phyloP scores from a whole-genome alignment of 2,329 filamentous ascomycete species.

The Neonectria faginata region DNA sequence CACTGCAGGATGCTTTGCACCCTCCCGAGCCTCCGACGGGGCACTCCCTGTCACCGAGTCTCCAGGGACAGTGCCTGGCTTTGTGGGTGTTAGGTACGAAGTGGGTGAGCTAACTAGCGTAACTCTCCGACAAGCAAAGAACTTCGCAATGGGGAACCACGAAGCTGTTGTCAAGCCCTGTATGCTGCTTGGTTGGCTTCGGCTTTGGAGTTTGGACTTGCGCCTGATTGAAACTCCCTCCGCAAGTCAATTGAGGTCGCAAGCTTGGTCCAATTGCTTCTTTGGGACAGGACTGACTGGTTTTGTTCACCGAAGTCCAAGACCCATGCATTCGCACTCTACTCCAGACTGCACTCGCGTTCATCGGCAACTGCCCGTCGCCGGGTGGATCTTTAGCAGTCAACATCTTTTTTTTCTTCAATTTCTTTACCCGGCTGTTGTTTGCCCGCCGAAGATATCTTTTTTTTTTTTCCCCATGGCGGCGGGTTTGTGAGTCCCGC shows the following conservation, averaged over 20 bases:
- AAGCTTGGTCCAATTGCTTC: slow-evolving; percentile 34
- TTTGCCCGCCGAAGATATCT: slow-evolving; percentile 22
- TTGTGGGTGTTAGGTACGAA: not conserved
- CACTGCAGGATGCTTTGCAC: slow-evolving; percentile 38
- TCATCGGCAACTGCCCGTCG: slow-evolving; percentile 13
- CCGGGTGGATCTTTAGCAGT: slow-evolving; percentile 34
- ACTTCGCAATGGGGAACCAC: not conserved
- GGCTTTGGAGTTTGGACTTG: slow-evolving; percentile 3
- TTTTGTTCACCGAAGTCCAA: slow-evolving; percentile 21
- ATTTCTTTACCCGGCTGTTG: slow-evolving; percentile 15
- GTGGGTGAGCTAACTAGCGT: slow-evolving; percentile 9
- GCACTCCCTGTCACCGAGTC: slow-evolving; percentile 35
- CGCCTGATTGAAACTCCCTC: slow-evolving; percentile 5
- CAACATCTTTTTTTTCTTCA: slow-evolving; percentile 27
- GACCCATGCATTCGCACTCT: slow-evolving; percentile 10
- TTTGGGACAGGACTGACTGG: slow-evolving; percentile 32
- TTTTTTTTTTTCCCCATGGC: slow-evolving; percentile 12
- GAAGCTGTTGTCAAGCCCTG: not conserved
- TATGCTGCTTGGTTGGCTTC: not conserved
- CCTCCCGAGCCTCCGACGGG: slow-evolving; percentile 34
- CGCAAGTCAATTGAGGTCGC: slow-evolving; percentile 16
- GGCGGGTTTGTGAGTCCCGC: slow-evolving; percentile 3
- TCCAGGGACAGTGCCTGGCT: not conserved
- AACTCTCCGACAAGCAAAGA: slow-evolving; percentile 14
- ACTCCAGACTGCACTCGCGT: slow-evolving; percentile 17